Base-by-base conservation (phyloP, 2,329 filamentous ascomycete species). In the Elsinoe necatrix region DNA sequence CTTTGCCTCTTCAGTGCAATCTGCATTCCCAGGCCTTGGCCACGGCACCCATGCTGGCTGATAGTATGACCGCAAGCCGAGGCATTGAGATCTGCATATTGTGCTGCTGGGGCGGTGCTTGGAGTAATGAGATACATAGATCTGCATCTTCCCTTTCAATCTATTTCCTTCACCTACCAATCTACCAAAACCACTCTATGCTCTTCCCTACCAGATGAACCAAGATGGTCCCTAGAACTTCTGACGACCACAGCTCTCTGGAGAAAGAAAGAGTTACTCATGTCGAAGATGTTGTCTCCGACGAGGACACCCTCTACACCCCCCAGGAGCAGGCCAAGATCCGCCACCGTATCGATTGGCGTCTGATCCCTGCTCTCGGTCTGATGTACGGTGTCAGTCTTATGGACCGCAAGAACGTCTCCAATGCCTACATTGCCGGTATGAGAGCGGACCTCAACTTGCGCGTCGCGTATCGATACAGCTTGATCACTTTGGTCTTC, bases 311-410 rank as follows among this genome's bases (percentile, higher is more conserved):
- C 34, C 31, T 18, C 29, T 52, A 37, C 31, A 77, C 80, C 0
- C 75, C 76, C 0, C 70, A 75, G 16, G 83, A 92, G 70, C 80
- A 86, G 71, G 80, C 75, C 66, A 78, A 72, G 41, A 87, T 93
- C 64, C 81, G 90, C 41, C 76, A 78, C 57, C 80, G 82, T 11
- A 75, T 93, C 62, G 89, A 95, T 69, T 73, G 68, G 31, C 72
- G 75, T 27, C 67, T 78, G n/a, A 74, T 77, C 16, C 62, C 73
- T 18, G 76, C 73, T 0, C 68, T 76, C 1, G 75, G 75, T 7
- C 69, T 67, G 58, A 68, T 70, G 61, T 71, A 70, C 57, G 67
- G 66, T 52, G 67, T 69, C 27, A 64, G 61, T 4, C 50, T 67
- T 52, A 68, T 68, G 66, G 67, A 69, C 52, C 60, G 64, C 21